Evolutionary conservation across 1,139 yeast genomes (phyloP), one percentile per base, ranked within the genome.

Genomic region (Zygoascus hellenicus): DNA sequence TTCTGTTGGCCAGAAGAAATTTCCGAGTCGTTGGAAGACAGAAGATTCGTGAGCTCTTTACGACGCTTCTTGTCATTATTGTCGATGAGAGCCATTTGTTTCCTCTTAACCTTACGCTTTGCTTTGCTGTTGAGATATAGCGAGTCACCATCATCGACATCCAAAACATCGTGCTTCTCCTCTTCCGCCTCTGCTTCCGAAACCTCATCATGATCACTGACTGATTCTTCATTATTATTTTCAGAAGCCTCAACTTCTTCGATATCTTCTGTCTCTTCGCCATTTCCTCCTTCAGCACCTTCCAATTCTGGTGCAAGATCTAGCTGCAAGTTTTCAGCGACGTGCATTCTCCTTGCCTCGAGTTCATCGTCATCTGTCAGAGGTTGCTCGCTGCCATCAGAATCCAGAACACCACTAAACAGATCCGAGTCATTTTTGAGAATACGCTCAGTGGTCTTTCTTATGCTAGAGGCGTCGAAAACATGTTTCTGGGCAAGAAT

Each of bases 251-350:
- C 41, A 19, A 29, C 45, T 29, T 46, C 46, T 2, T 35, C 43
- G 22, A 38, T 47, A 42, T 45, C 45, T 7, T 31, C 46, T 16
- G 26, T 39, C 38, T 48, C 50, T 5, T 28, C 40, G 14, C 46
- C 52, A 31, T 32, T 50, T 5, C 32, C 51, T 51, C 51, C 55
- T 4, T 51, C 42, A 2, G 57, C 57, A 9, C 50, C 52, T 15
- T 51, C 42, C 35, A 56, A 42, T 7, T 48, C 45, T 17, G 54
- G 42, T 37, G 51, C 43, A 19, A 17, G 17, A 10, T 29, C 37
- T 5, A 30, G 31, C 17, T 39, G 33, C n/a, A 34, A 14, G 28
- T 38, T 45, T 19, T 36, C 39, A 17, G 22, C 29, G 3, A 36
- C 17, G n/a, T 15, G 29, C 11, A 19, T 29, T n/a, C 29, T 26